Evolutionary conservation across 2,329 filamentous ascomycete genomes (phyloP).

Genomic region (Coniochaeta sp.): DNA sequence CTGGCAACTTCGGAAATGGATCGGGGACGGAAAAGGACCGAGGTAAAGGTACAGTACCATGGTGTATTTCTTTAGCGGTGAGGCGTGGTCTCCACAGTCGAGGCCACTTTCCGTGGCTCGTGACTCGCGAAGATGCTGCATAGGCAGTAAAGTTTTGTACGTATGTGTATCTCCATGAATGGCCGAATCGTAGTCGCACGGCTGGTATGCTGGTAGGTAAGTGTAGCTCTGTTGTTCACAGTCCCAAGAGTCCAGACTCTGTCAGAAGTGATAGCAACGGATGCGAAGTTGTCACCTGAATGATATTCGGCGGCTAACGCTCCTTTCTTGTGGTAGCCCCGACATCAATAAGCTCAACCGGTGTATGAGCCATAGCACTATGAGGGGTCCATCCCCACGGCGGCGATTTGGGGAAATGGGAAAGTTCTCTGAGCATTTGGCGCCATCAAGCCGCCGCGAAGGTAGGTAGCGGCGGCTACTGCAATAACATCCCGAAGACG

Average conservation of each 20-base stretch:
- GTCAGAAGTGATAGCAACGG: not conserved
- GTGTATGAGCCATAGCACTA: no score
- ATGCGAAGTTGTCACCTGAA: not conserved
- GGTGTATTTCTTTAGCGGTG: not conserved
- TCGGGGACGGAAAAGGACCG: not conserved
- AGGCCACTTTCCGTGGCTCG: not conserved
- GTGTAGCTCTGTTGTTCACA: no score
- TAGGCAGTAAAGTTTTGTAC: no score
- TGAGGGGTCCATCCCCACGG: not conserved
- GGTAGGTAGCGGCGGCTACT: not conserved
- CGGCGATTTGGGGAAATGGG: not conserved
- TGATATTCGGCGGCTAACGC: not conserved
- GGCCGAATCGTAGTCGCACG: no score
- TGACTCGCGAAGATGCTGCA: not conserved
- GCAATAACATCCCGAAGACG: not conserved
- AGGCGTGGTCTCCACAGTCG: not conserved
- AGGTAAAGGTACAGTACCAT: not conserved
- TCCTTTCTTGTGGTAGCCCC: not conserved
- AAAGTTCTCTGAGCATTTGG: not conserved
- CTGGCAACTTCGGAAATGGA: not conserved
- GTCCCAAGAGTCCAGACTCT: not conserved
- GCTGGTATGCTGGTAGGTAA: no score
- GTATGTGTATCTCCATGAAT: no score
- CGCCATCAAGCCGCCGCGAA: not conserved
- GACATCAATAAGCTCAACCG: not conserved